phyloP scores from a whole-genome alignment of 148 eudicot species.

The Vaccinium darrowii region DNA sequence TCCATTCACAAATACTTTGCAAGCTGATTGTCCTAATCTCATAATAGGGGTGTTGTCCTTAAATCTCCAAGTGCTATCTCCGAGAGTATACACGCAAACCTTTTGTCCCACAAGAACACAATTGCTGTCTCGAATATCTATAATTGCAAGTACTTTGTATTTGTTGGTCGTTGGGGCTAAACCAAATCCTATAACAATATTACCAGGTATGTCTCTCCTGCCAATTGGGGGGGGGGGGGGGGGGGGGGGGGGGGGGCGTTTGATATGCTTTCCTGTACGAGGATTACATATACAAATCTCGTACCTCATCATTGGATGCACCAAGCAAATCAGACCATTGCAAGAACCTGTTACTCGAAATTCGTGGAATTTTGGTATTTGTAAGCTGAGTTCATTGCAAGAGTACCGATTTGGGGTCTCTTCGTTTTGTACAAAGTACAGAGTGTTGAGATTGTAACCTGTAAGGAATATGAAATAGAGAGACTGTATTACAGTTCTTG shows the following conservation, averaged over 20 bases:
- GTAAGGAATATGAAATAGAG: not conserved
- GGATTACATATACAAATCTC: not conserved
- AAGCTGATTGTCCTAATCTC: not conserved
- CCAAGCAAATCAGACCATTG: conserved; percentile 2
- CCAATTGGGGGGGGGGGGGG: not conserved
- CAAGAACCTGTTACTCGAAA: conserved; percentile 1
- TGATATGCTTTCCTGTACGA: not conserved
- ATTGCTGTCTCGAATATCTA: not conserved
- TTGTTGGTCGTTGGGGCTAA: not conserved
- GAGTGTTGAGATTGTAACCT: not conserved
- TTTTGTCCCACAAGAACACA: not conserved
- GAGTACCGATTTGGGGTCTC: not conserved
- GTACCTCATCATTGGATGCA: not conserved
- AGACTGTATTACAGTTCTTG: not conserved
- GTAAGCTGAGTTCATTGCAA: not conserved
- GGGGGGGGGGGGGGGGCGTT: no score
- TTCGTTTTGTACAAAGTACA: not conserved
- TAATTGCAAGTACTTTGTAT: not conserved
- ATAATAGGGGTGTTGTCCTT: not conserved
- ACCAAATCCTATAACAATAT: not conserved
- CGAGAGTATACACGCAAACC: not conserved
- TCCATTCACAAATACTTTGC: conserved; percentile 6
- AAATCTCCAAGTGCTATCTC: not conserved
- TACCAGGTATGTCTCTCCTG: not conserved
- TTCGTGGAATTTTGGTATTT: not conserved